Evolutionary conservation across 768 basidiomycete genomes (phyloP).

Genomic region (Myochromella boudieri): DNA sequence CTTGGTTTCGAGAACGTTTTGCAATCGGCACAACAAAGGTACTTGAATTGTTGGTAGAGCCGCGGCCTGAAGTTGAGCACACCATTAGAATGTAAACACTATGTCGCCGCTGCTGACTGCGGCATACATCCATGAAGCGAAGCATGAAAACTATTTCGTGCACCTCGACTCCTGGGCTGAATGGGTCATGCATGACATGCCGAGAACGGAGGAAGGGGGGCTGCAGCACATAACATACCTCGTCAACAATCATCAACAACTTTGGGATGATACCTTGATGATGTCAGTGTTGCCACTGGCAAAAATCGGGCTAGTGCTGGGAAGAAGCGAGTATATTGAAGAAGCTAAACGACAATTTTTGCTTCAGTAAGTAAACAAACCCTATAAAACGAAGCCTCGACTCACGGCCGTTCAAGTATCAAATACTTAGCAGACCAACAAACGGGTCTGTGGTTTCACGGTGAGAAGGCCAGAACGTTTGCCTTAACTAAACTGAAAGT

Average conservation of each 20-base stretch:
- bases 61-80: background rate
- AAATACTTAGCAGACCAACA: slow-evolving; percentile 44
- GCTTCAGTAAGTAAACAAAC: slow-evolving; percentile 36
- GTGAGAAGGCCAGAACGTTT: slow-evolving; percentile 22
- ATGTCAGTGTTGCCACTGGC: slow-evolving; percentile 57
- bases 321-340: slow-evolving; percentile 47
- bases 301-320: slow-evolving; percentile 55
- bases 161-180: slow-evolving; percentile 50
- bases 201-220: slow-evolving; percentile 43
- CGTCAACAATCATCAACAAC: slow-evolving; percentile 40
- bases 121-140: slow-evolving; percentile 40
- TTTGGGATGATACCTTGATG: slow-evolving; percentile 62
- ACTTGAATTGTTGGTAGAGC: slow-evolving; percentile 2
- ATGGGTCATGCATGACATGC: slow-evolving; percentile 50
- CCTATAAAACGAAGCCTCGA: background rate
- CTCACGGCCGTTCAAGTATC: slow-evolving; percentile 24
- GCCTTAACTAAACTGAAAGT: background rate
- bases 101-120: slow-evolving; percentile 52
- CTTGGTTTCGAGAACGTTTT: slow-evolving; percentile 52
- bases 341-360: slow-evolving; percentile 55
- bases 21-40: slow-evolving; percentile 50
- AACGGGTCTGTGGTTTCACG: slow-evolving; percentile 50
- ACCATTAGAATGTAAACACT: slow-evolving; percentile 51
- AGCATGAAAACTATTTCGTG: slow-evolving; percentile 31
- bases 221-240: slow-evolving; percentile 50